Percentiles rank a stretch among this genome's conserved stretches.
Evolutionary conservation across 345 rosid species (phyloP).

Genomic region (Salix koriyanagi): DNA sequence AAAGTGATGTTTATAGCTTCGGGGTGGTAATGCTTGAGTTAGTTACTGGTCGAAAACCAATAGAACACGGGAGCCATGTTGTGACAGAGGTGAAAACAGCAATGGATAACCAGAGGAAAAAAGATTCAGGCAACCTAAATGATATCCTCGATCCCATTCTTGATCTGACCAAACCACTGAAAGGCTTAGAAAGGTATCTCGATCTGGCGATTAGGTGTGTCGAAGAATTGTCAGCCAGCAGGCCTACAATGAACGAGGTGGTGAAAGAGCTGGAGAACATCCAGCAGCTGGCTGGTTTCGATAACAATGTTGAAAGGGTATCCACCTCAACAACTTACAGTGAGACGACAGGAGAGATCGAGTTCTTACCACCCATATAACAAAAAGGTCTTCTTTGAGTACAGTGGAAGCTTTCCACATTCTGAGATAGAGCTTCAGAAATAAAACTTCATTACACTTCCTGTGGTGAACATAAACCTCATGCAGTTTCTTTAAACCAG

Average conservation of each 20-base stretch:
- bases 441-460: neutral
- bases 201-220: slow-evolving; percentile 38
- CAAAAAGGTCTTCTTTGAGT: slow-evolving; percentile 18
- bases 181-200: neutral
- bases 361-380: slow-evolving; percentile 36
- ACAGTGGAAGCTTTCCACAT: slow-evolving; percentile 12
- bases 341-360: slow-evolving; percentile 32
- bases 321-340: slow-evolving; percentile 49
- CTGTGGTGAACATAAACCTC: too few species aligned
- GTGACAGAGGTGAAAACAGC: slow-evolving; percentile 18
- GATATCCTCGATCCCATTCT: neutral
- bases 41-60: slow-evolving; percentile 23
- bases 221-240: slow-evolving; percentile 46
- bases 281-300: slow-evolving; percentile 56
- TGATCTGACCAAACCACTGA: neutral
- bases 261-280: slow-evolving; percentile 70
- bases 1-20: slow-evolving; percentile 34
- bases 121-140: neutral
- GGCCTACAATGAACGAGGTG: slow-evolving; percentile 77
- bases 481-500: too few species aligned
- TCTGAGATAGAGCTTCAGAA: slow-evolving; percentile 5
- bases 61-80: slow-evolving; percentile 22
- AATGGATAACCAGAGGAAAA: slow-evolving; percentile 4
- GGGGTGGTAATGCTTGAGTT: slow-evolving; percentile 33
- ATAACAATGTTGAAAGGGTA: slow-evolving; percentile 52